A percentile compares a stretch with the other conserved stretches of the same genome.
Conservation (phyloP, 2,329 filamentous ascomycete species). For the Nannizzia gypsea region DNA sequence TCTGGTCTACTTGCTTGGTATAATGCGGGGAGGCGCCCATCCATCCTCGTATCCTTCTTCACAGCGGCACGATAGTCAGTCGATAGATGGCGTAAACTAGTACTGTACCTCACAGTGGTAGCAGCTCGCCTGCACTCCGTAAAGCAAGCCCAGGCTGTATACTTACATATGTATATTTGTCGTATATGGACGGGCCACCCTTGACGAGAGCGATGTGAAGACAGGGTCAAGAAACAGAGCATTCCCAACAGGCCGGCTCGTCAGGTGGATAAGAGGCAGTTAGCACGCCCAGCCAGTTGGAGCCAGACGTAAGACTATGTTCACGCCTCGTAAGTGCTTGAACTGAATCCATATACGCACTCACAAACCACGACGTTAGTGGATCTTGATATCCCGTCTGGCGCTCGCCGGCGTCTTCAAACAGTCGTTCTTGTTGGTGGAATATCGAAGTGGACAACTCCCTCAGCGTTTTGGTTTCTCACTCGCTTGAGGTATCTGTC, state of each 20-base stretch:
- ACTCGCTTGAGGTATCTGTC: background rate
- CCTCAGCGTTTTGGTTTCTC: background rate
- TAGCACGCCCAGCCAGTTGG: background rate
- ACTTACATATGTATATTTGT: background rate
- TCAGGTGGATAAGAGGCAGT: background rate
- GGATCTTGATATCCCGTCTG: background rate
- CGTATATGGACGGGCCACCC: background rate
- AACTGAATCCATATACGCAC: background rate
- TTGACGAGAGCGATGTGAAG: background rate
- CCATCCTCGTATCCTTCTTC: constrained; percentile 4
- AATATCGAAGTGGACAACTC: background rate
- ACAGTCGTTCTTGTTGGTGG: background rate
- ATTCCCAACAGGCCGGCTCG: constrained; percentile 5
- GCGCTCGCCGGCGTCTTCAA: background rate
- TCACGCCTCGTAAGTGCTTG: background rate
- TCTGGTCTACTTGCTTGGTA: background rate
- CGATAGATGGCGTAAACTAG: background rate
- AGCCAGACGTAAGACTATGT: background rate
- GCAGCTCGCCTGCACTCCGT: background rate
- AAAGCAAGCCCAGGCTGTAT: background rate
- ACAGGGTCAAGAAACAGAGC: background rate
- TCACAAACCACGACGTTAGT: background rate
- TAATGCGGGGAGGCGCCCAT: constrained; percentile 1
- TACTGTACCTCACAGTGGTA: background rate
- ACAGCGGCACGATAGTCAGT: background rate